Percentiles rank a stretch among this genome's conserved stretches.
Conservation (phyloP, 306 rosid species). For the Cicer arietinum region DNA sequence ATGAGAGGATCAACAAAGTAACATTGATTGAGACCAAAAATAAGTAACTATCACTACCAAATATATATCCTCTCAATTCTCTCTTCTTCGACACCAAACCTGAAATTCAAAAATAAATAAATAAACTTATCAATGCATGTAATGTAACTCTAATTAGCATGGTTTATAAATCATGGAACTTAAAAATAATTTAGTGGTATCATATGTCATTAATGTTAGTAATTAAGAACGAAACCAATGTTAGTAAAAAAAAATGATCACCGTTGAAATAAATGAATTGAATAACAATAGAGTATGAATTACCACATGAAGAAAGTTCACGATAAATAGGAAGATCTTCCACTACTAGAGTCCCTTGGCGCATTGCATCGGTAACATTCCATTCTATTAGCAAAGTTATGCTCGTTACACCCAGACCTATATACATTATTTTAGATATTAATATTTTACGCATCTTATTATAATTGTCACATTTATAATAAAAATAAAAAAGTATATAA, state of each 20-base stretch:
- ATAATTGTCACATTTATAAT: too few relatives aligned
- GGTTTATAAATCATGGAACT: too few relatives aligned
- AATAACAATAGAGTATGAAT: background rate
- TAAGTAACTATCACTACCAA: conserved; percentile 36
- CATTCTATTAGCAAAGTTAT: conserved; percentile 81
- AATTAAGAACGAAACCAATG: too few relatives aligned
- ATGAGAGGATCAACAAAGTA: conserved; percentile 35
- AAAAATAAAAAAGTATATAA: too few relatives aligned
- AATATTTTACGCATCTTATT: too few relatives aligned
- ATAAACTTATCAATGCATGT: background rate
- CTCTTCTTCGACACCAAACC: conserved; percentile 44
- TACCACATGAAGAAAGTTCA: conserved; percentile 44
- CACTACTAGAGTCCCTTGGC: conserved; percentile 65
- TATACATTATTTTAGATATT: too few relatives aligned
- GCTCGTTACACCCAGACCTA: conserved; percentile 88
- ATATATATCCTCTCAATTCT: conserved; percentile 43
- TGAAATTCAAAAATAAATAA: conserved; percentile 10
- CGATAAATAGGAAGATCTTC: conserved; percentile 66
- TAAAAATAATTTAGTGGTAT: too few relatives aligned
- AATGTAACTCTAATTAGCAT: background rate
- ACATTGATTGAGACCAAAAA: conserved; percentile 46
- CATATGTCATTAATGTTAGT: too few relatives aligned
- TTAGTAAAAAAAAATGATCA: too few relatives aligned
- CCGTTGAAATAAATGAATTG: background rate
- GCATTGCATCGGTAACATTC: conserved; percentile 90